phyloP scores from a whole-genome alignment of 192 early-diverging fungal genomes.

The Coemansia sp. region DNA sequence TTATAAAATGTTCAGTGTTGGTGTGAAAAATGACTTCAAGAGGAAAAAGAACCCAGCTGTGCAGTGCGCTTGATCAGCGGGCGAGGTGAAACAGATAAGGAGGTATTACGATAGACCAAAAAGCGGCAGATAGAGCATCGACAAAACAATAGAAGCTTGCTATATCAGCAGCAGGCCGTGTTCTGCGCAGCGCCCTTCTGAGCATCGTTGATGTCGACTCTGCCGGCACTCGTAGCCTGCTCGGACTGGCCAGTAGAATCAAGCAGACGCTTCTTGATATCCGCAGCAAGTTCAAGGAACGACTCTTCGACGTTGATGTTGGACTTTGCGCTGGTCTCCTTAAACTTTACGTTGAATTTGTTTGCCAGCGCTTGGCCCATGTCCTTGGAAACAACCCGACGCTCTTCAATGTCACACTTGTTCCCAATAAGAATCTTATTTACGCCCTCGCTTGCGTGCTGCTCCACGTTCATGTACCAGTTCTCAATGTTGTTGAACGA shows the following conservation, averaged over 20 bases:
- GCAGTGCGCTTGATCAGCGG: not conserved
- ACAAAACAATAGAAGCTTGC: not conserved
- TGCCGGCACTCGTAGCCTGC: constrained; percentile 25
- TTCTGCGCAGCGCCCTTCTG: constrained; percentile 33
- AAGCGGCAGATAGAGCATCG: too few species aligned
- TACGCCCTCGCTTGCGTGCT: constrained; percentile 97
- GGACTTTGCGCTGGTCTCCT: constrained; percentile 98
- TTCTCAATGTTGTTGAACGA: constrained; percentile 99
- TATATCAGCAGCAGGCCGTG: constrained; percentile 36
- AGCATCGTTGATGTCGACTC: constrained; percentile 42
- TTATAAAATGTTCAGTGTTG: not conserved
- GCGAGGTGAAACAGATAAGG: not conserved
- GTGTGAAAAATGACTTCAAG: not conserved
- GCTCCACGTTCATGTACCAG: constrained; percentile 99
- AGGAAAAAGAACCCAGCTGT: not conserved
- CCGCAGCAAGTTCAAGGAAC: constrained; percentile 93
- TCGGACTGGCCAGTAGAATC: constrained; percentile 65
- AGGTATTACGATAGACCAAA: too few species aligned
- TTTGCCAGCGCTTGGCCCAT: constrained; percentile 94
- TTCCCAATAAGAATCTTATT: constrained; percentile 99
- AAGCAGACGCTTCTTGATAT: constrained; percentile 98
- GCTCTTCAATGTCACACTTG: constrained; percentile 94
- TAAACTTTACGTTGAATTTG: constrained; percentile 92
- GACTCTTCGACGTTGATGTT: constrained; percentile 98
- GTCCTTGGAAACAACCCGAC: constrained; percentile 87